Evolutionary conservation across 371 early-diverging fungal species (phyloP).

Genomic region (Apophysomyces trapeziformis): DNA sequence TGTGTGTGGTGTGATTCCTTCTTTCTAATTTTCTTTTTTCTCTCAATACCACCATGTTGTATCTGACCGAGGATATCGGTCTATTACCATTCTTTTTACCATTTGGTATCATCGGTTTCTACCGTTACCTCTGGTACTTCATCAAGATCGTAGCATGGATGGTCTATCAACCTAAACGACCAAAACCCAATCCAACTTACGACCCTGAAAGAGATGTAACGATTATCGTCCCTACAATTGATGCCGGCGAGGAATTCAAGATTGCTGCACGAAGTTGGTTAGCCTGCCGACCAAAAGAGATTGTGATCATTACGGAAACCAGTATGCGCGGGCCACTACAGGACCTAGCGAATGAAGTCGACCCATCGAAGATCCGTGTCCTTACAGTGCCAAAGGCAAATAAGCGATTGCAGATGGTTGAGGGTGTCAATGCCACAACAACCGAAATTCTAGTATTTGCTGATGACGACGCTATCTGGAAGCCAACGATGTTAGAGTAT

Average conservation of each 20-base stretch:
- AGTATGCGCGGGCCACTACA: constrained; percentile 57
- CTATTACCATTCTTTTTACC: constrained; percentile 70
- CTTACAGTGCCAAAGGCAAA: constrained; percentile 63
- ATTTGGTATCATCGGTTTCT: constrained; percentile 71
- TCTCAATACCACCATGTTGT: constrained; percentile 51
- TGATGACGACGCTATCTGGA: constrained; percentile 79
- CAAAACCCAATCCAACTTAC: constrained; percentile 57
- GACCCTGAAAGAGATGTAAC: constrained; percentile 65
- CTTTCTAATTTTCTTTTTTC: background rate
- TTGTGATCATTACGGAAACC: constrained; percentile 61
- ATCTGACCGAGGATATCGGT: constrained; percentile 62
- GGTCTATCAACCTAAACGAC: constrained; percentile 51
- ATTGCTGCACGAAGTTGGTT: constrained; percentile 74
- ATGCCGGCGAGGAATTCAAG: constrained; percentile 75
- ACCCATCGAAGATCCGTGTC: constrained; percentile 52
- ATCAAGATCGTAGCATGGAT: constrained; percentile 60
- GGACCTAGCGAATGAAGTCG: constrained; percentile 55
- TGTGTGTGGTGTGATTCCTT: constrained; percentile 1
- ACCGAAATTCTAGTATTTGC: constrained; percentile 72
- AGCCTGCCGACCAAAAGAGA: constrained; percentile 64
- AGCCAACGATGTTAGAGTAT: constrained; percentile 62
- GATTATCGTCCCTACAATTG: constrained; percentile 74
- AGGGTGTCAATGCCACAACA: constrained; percentile 66
- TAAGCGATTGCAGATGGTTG: constrained; percentile 74
- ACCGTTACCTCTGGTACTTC: constrained; percentile 71